phyloP scores from a whole-genome alignment of 352 stramenopile genomes.

The Thraustotheca clavata region DNA sequence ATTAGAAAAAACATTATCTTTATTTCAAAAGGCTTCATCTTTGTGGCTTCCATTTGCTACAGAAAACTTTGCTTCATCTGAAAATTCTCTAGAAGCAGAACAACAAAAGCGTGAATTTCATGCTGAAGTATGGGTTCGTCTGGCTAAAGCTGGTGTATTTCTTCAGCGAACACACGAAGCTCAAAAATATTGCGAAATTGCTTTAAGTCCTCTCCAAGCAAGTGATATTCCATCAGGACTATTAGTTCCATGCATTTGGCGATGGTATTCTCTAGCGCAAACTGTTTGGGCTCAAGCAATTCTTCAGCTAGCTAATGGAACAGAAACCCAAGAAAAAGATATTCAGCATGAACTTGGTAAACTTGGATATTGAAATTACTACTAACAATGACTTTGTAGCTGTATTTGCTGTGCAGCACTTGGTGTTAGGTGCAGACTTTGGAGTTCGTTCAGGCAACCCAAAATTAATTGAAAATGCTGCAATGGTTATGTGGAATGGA shows the following conservation, averaged over 20 bases:
- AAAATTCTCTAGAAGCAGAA: slow-evolving; percentile 37
- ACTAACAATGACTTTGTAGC: slow-evolving; percentile 25
- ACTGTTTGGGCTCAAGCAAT: slow-evolving; percentile 46
- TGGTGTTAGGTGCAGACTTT: slow-evolving; percentile 44
- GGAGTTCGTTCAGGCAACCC: slow-evolving; percentile 24
- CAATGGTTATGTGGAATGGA: slow-evolving; percentile 76
- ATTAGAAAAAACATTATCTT: slow-evolving; percentile 36
- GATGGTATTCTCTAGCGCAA: slow-evolving; percentile 63
- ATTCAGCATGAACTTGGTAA: slow-evolving; percentile 33
- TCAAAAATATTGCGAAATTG: slow-evolving; percentile 43
- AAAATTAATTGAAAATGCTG: slow-evolving; percentile 35
- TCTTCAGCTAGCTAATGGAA: slow-evolving; percentile 30
- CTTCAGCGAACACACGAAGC: slow-evolving; percentile 39
- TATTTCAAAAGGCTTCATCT: slow-evolving; percentile 48
- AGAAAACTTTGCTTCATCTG: slow-evolving; percentile 30
- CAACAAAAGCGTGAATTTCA: slow-evolving; percentile 54
- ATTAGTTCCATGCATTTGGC: slow-evolving; percentile 33
- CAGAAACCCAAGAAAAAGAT: slow-evolving; percentile 32
- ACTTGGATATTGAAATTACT: not conserved
- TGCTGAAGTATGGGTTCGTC: slow-evolving; percentile 58
- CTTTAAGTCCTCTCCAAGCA: slow-evolving; percentile 26
- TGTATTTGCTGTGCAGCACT: slow-evolving; percentile 38
- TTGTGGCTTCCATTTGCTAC: slow-evolving; percentile 38
- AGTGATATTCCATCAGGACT: slow-evolving; percentile 21
- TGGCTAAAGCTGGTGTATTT: slow-evolving; percentile 49